Evolutionary conservation across 192 early-diverging fungal species (phyloP).

Genomic region (Gamsiella multidivaricata): DNA sequence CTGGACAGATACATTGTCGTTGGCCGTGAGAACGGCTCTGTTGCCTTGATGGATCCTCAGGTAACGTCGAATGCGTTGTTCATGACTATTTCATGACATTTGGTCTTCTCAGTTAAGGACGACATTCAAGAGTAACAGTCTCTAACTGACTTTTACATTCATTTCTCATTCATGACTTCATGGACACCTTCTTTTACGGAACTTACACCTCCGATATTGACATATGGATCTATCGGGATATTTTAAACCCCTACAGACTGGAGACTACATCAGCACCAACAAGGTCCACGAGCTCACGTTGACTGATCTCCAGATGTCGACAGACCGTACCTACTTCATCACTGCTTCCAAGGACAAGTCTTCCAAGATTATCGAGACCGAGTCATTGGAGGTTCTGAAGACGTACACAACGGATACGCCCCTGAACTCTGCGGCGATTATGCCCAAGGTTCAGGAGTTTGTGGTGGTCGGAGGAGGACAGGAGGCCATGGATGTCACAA

Average conservation of each 20-base stretch:
- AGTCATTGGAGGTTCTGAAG: constrained; percentile 87
- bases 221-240: too few relatives aligned
- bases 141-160: too few relatives aligned
- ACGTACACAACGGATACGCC: constrained; percentile 86
- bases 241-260: constrained; percentile 61
- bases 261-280: constrained; percentile 70
- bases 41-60: constrained; percentile 91
- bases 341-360: constrained; percentile 96
- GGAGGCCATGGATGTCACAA: constrained; percentile 97
- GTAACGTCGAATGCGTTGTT: constrained; percentile 30
- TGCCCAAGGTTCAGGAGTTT: constrained; percentile 84
- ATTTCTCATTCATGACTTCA: too few relatives aligned
- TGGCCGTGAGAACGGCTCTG: constrained; percentile 93
- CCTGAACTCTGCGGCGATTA: constrained; percentile 93
- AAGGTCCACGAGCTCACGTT: constrained; percentile 79
- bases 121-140: too few relatives aligned
- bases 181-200: too few relatives aligned
- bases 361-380: constrained; percentile 88
- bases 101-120: not conserved
- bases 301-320: constrained; percentile 93
- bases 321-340: constrained; percentile 93
- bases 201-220: too few relatives aligned
- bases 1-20: constrained; percentile 94
- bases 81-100: not conserved
- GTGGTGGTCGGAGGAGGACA: constrained; percentile 97